phyloP scores from a whole-genome alignment of 768 basidiomycete species.

The Phaeolepiota aurea region DNA sequence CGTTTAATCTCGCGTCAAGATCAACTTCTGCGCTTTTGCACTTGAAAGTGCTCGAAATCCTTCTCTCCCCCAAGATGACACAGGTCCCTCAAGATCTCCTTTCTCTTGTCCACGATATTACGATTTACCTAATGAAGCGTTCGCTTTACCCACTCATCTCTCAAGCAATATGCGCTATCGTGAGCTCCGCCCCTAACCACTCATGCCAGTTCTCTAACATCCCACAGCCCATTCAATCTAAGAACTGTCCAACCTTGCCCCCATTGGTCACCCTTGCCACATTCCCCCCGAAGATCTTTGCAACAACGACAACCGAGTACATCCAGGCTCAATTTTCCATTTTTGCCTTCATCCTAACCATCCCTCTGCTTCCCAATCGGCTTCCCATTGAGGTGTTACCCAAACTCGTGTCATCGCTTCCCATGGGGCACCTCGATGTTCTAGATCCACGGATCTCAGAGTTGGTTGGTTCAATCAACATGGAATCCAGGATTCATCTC shows the following conservation, averaged over 20 bases:
- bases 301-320: conserved; percentile 14
- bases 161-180: conserved; percentile 36
- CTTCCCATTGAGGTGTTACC: conserved; percentile 56
- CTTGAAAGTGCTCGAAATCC: conserved; percentile 39
- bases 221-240: conserved; percentile 47
- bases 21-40: conserved; percentile 36
- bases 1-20: conserved; percentile 23
- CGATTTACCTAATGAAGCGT: conserved; percentile 37
- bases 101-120: conserved; percentile 22
- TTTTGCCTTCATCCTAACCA: conserved; percentile 50
- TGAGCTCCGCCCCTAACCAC: conserved; percentile 21
- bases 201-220: background rate
- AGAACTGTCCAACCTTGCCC: conserved; percentile 43
- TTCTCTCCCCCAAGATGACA: conserved; percentile 27
- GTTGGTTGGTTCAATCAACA: conserved; percentile 18
- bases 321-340: conserved; percentile 28
- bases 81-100: conserved; percentile 23
- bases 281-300: conserved; percentile 25
- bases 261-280: conserved; percentile 39
- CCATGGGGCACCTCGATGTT: conserved; percentile 30
- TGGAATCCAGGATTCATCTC: conserved; percentile 44
- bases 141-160: conserved; percentile 37
- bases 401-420: conserved; percentile 56
- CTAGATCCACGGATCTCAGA: conserved; percentile 14
- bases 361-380: conserved; percentile 75